A percentile compares a stretch with the other conserved stretches of the same genome.
Evolutionary conservation across 2,329 filamentous ascomycete species (phyloP).

Genomic region (Macrophomina phaseolina): DNA sequence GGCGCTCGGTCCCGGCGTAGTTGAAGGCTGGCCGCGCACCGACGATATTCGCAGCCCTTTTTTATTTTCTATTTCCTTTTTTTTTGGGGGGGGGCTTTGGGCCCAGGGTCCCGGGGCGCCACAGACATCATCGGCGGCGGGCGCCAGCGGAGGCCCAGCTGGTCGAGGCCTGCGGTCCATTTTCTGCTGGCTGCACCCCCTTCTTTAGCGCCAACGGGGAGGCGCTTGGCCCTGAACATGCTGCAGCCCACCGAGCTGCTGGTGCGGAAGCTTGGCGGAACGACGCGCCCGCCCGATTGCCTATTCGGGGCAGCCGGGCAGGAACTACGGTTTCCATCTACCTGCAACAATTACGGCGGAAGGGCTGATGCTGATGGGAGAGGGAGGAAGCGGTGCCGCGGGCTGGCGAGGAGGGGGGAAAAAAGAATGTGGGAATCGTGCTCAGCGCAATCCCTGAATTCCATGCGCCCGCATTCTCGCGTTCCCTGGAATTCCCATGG

Average conservation of each 20-base stretch:
- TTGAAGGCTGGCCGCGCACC: background rate
- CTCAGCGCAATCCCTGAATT: background rate
- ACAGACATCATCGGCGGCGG: constrained; percentile 17
- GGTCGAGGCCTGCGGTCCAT: constrained; percentile 13
- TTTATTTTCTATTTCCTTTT: background rate
- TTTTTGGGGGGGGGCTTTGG: background rate
- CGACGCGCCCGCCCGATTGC: constrained; percentile 3
- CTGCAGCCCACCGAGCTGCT: background rate
- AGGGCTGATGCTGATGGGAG: too few species aligned
- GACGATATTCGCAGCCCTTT: background rate
- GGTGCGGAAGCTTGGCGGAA: background rate
- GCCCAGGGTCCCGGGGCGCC: constrained; percentile 9
- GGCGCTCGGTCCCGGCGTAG: background rate
- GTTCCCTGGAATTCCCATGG: constrained; percentile 10
- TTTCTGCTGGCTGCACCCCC: background rate
- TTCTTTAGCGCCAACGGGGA: background rate
- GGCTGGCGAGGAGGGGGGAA: background rate
- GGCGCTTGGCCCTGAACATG: constrained; percentile 8
- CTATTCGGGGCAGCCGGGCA: background rate
- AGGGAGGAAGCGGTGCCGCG: too few species aligned
- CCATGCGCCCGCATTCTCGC: constrained; percentile 5
- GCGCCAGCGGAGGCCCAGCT: background rate
- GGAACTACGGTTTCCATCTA: background rate
- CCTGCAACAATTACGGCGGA: constrained; percentile 1
- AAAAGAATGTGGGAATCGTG: background rate